Base-by-base conservation (phyloP, 169 alveolate species). In the Plasmodium reichenowi region DNA sequence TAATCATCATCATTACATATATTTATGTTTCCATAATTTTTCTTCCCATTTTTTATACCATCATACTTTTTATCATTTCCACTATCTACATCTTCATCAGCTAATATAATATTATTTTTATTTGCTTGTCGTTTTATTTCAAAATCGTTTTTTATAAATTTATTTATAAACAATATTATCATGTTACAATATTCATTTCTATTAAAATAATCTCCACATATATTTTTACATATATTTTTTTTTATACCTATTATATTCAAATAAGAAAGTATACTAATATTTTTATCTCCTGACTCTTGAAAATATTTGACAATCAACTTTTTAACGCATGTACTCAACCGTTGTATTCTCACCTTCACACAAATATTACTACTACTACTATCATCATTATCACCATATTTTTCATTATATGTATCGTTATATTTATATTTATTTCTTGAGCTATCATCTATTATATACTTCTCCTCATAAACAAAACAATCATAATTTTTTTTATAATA, bases 121-220 rank as follows among this genome's bases (percentile, higher is more conserved):
- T 74, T 86, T 48, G 29, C 66, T 10, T 68, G 2, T 62, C 62
- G 71, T 47, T 60, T 86, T 47, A 86, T 86, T 72, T 70, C 92
- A 73, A 86, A 71, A 72, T 70, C 88, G 22, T 86, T 72, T 60
- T 86, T 86, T 66, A 86, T 66, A 86, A 43, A 86, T 48, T 71
- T 64, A 48, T 86, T 86, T 38, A 86, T 70, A 86, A 71, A 86
- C 20, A 86, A 86, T 59, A 86, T 86, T 3, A 43, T 38, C 92
- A 86, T 86, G 48, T 86, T 86, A 43, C 78, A 58, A 48, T 32
- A 86, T 2, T 86, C 92, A 17, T 58, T 45, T 10, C 50, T 45
- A 62, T 86, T 70, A 32, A 86, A 86, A 64, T 60, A 86, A 29
- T 86, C 87, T 8, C 56, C 26, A 20, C 56, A 58, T 13, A 86